phyloP scores from a whole-genome alignment of 2,329 filamentous ascomycete genomes.

The Ophiostoma sp. region DNA sequence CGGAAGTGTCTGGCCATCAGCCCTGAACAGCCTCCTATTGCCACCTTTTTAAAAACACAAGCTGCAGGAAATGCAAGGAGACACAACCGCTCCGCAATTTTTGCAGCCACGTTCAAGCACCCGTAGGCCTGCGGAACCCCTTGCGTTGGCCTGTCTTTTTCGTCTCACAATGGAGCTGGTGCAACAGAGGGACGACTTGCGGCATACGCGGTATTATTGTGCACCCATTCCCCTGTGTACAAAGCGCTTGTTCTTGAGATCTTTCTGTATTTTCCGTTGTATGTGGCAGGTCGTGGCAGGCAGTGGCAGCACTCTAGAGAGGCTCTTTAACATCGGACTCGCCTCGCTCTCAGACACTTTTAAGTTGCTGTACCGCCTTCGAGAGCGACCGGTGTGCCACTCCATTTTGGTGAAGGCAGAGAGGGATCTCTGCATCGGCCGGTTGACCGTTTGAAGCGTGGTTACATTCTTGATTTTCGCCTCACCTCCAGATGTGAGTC shows the following conservation, averaged over 20 bases:
- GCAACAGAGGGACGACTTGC: neutral
- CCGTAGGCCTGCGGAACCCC: constrained; percentile 3
- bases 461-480: constrained; percentile 18
- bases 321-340: neutral
- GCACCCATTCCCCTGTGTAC: neutral
- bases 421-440: neutral
- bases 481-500: neutral
- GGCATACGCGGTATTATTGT: constrained; percentile 2
- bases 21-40: neutral
- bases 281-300: neutral
- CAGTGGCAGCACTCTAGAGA: neutral
- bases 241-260: neutral
- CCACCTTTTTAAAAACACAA: neutral
- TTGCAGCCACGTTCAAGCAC: constrained; percentile 5
- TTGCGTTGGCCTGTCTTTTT: constrained; percentile 2
- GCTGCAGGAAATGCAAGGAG: neutral
- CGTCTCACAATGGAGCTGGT: neutral
- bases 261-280: constrained; percentile 1
- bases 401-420: neutral
- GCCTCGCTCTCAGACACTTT: neutral
- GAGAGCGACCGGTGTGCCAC: constrained; percentile 1
- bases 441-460: neutral
- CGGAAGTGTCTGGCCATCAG: neutral
- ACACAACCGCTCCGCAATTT: neutral
- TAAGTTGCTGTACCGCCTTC: neutral